Evolutionary conservation across 768 basidiomycete species (phyloP).

Genomic region (Lactarius vividus): DNA sequence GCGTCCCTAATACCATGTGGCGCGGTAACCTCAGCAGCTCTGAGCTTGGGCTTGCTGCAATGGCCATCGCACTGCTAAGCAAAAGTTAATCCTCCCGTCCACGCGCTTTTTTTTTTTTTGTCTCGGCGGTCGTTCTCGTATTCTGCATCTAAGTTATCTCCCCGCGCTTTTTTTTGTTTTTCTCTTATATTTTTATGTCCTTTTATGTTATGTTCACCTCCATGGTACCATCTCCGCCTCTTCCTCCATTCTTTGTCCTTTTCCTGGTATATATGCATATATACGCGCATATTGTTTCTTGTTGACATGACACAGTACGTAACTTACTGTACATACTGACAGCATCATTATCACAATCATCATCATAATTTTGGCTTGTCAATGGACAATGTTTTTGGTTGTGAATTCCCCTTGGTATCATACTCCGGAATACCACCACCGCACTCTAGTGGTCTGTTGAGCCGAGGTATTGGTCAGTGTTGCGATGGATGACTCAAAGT

Average conservation of each 20-base stretch:
- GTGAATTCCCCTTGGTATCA: no score
- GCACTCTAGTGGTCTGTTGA: no score
- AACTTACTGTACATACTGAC: constrained; percentile 4
- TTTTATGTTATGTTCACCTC: not conserved
- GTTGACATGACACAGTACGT: not conserved
- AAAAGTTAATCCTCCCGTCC: no score
- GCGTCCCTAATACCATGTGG: constrained; percentile 29
- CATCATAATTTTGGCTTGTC: no score
- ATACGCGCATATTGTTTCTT: not conserved
- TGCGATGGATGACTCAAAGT: no score
- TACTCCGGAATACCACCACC: no score
- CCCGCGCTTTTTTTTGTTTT: not conserved
- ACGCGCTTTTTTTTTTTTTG: not conserved
- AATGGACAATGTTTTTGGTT: no score
- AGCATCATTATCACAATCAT: not conserved
- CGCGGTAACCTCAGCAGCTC: not conserved
- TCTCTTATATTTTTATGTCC: not conserved
- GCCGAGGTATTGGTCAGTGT: no score
- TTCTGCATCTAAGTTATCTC: not conserved
- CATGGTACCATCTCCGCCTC: no score
- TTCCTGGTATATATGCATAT: not conserved
- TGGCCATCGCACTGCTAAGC: constrained; percentile 33
- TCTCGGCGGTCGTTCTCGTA: not conserved
- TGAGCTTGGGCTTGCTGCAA: not conserved
- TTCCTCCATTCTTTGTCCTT: not conserved